Base-by-base conservation (phyloP, 805 yeast genomes). In the Limtongia smithiae region DNA sequence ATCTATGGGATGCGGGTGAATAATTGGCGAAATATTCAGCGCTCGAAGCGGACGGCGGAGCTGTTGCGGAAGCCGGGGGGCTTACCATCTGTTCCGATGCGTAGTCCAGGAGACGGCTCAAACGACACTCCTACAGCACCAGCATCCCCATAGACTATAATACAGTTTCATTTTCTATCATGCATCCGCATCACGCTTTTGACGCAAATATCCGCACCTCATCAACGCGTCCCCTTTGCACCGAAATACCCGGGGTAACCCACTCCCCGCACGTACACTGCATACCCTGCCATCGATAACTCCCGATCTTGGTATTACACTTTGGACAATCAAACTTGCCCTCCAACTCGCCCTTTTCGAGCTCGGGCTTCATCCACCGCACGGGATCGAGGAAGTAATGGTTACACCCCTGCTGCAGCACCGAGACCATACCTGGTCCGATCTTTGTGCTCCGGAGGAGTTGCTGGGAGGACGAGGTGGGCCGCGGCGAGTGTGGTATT, bases 211-310 rank as follows among this genome's bases (percentile, higher is more conserved):
- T 47, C n/a, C 47, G 25, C 61, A 81, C 72, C 51, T 79, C 79
- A 64, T 91, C 97, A 4, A 87, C 91, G 64, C 86, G 85, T 5
- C 89, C 83, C 25, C 81, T 72, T 65, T 82, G 89, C 47, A 93
- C 67, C 65, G 85, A 87, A 51, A 93, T 76, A 1, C 95, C 94
- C 0, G 98, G 98, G 8, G 87, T 77, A 74, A 91, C 82, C 98
- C 98, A 93, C 60, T 79, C 80, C 2, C 97, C 97, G 67, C 98
- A 93, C 50, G 93, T 80, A 66, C 98, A 93, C 60, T 95, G 72
- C 1, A 91, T 80, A 0, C 98, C 98, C 61, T 82, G 85, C 98
- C 98, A 93, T 54, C 82, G 80, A 65, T 89, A 93, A 0, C 87
- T 89, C 12, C 98, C 98, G 2, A 93, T 79, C 68, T 91, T 93